Base-by-base conservation (phyloP, 1,284 basidiomycete genomes). In the Heterobasidion annosum region DNA sequence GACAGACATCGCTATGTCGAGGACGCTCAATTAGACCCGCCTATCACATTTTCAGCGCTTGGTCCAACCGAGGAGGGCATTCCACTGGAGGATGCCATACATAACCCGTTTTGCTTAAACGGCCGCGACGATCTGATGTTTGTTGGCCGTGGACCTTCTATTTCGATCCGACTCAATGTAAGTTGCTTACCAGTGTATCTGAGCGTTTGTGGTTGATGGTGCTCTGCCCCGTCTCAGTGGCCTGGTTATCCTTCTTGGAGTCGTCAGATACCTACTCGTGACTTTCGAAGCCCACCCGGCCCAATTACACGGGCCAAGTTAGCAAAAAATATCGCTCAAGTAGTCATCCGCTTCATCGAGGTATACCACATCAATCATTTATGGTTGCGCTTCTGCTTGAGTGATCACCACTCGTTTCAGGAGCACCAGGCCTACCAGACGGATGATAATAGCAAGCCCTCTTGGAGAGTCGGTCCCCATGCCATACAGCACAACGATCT, bases 191-290 rank as follows among this genome's bases (percentile, higher is more conserved):
- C 46, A 18, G 40, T 15, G 8, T 25, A 25, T 25, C 25, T 51
- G 32, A 46, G 45, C 46, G 54, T 49, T 56, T 46, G 16, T 52
- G 50, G 43, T 40, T 12, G 37, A 1, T 57, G 47, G 25, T 35
- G 44, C 49, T n/a, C 47, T 42, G 48, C 19, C 48, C 12, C n/a
- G 3, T 15, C 58, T 50, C 58, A 88, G 85, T 89, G 87, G 86
- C 84, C 84, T 7, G 85, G 86, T 0, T 88, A 88, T 60, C 70
- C 78, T n/a, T 73, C 78, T 45, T 89, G 85, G 85, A 84, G 81
- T 56, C 76, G 82, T 54, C 87, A 89, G 64, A 89, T 89, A 56
- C 87, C 86, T 7, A 89, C 86, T 0, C 79, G 80, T 65, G 85
- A 89, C 66, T 89, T 88, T 65, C 76, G 78, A 35, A 86, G 76